Evolutionary conservation across 2,329 filamentous ascomycete species (phyloP).

Genomic region (Trichoderma hamatum): DNA sequence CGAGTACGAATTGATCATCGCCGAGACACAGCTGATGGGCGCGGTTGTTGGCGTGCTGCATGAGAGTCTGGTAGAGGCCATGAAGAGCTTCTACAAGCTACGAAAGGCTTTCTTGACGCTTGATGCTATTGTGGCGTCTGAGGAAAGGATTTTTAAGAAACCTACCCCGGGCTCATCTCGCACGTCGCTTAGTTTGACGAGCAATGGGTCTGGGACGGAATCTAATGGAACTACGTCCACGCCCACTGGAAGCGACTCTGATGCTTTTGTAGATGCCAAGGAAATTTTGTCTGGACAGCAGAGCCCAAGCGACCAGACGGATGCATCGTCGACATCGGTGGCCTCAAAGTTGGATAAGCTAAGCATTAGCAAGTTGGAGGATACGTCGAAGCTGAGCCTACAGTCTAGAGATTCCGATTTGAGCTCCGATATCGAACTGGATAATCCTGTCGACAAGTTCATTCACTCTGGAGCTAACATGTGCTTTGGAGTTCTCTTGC

Average conservation of each 20-base stretch:
- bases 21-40: slow-evolving; percentile 85
- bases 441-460: slow-evolving; percentile 80
- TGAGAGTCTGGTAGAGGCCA: slow-evolving; percentile 86
- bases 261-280: slow-evolving; percentile 57
- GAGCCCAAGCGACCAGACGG: slow-evolving; percentile 43
- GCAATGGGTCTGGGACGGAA: slow-evolving; percentile 36
- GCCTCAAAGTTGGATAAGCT: slow-evolving; percentile 32
- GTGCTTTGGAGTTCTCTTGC: slow-evolving; percentile 82
- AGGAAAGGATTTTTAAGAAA: slow-evolving; percentile 54
- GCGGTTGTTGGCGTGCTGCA: slow-evolving; percentile 88
- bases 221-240: background rate
- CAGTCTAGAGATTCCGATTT: slow-evolving; percentile 48
- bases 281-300: slow-evolving; percentile 50
- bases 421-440: slow-evolving; percentile 64
- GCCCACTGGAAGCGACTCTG: slow-evolving; percentile 29
- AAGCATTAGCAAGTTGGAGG: slow-evolving; percentile 21
- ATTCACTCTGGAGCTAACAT: slow-evolving; percentile 87
- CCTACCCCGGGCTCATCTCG: background rate
- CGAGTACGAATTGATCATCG: slow-evolving; percentile 82
- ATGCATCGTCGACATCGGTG: slow-evolving; percentile 29
- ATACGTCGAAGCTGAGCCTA: slow-evolving; percentile 31
- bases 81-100: slow-evolving; percentile 91
- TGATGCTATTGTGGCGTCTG: slow-evolving; percentile 75
- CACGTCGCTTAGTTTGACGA: background rate
- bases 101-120: slow-evolving; percentile 85